A percentile compares a stretch with the other conserved stretches of the same genome.
These are phyloP conservation scores for Diddensiella santjacobensis DNA, from an alignment of 805 yeast species.

Conservation along the genomic window DNA sequence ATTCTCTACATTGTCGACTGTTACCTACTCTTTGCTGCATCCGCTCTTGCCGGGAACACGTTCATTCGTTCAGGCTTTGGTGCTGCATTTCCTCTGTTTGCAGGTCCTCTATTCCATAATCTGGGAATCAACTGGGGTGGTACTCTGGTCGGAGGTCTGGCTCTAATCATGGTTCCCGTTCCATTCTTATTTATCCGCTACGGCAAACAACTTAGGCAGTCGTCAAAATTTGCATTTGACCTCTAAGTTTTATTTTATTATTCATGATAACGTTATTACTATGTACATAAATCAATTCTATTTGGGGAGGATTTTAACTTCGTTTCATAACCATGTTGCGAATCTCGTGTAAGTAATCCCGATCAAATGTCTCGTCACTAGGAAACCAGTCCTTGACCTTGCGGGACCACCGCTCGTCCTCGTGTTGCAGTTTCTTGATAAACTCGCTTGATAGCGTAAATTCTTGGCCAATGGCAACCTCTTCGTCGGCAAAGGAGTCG, in stretches of 20 bases:
- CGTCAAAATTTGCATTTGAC: constrained; percentile 64
- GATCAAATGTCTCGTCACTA: constrained; percentile 22
- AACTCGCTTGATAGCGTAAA: constrained; percentile 29
- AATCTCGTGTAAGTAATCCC: constrained; percentile 33
- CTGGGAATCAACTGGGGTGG: constrained; percentile 82
- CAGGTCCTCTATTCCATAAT: constrained; percentile 61
- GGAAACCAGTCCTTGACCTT: constrained; percentile 35
- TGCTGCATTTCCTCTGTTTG: constrained; percentile 69
- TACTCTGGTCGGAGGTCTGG: constrained; percentile 62
- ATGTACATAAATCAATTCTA: background rate
- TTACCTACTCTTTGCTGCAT: constrained; percentile 68
- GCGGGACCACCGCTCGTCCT: constrained; percentile 35
- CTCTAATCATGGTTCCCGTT: constrained; percentile 55
- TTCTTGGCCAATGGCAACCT: constrained; percentile 32
- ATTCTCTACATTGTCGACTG: constrained; percentile 70
- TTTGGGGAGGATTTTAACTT: too few species aligned
- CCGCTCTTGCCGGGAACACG: constrained; percentile 72
- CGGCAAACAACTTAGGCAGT: constrained; percentile 49
- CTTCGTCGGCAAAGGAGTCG: constrained; percentile 21
- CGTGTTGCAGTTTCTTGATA: constrained; percentile 27
- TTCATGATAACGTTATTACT: background rate
- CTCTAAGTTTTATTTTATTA: constrained; percentile 52
- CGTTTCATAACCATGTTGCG: constrained; percentile 32
- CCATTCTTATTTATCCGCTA: constrained; percentile 52
- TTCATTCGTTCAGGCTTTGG: constrained; percentile 66